These are phyloP conservation scores for Xylaria multiplex DNA, from an alignment of 2,329 filamentous ascomycete species.

Conservation along the genomic window DNA sequence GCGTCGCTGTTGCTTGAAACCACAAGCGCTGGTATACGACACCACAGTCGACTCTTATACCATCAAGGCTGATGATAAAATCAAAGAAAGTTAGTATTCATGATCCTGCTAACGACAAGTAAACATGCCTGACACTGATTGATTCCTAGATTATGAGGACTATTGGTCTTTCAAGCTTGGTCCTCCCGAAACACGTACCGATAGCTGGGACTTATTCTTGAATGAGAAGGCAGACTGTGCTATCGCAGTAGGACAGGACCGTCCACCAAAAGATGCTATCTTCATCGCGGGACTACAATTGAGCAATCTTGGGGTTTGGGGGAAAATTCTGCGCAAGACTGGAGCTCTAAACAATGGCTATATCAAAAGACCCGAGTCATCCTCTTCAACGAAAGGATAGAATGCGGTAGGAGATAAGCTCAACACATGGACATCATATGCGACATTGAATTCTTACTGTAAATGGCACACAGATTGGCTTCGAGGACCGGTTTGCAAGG, in stretches of 20 bases:
- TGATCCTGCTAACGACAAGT: neutral
- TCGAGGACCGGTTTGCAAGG: neutral
- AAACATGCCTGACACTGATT: neutral
- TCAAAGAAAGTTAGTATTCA: slow-evolving; percentile 17
- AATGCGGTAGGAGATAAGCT: neutral
- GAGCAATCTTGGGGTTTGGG: slow-evolving; percentile 19
- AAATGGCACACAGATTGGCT: neutral
- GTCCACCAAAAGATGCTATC: neutral
- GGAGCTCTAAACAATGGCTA: slow-evolving; percentile 17
- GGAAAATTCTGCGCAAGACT: slow-evolving; percentile 15
- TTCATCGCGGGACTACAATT: slow-evolving; percentile 17
- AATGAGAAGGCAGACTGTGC: slow-evolving; percentile 6
- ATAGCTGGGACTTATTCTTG: slow-evolving; percentile 25
- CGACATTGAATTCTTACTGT: too few relatives aligned
- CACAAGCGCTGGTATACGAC: slow-evolving; percentile 18
- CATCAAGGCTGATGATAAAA: slow-evolving; percentile 12
- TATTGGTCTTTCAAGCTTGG: slow-evolving; percentile 27
- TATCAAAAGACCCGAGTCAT: neutral
- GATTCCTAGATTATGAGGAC: slow-evolving; percentile 13
- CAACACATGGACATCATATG: too few relatives aligned
- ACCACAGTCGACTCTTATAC: neutral
- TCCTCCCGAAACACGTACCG: slow-evolving; percentile 12
- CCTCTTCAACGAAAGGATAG: neutral
- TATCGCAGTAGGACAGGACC: neutral
- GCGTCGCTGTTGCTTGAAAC: slow-evolving; percentile 12